A percentile compares a stretch with the other conserved stretches of the same genome.
phyloP scores from a whole-genome alignment of 2,329 filamentous ascomycete genomes.

The Epichloe brachyelytri region DNA sequence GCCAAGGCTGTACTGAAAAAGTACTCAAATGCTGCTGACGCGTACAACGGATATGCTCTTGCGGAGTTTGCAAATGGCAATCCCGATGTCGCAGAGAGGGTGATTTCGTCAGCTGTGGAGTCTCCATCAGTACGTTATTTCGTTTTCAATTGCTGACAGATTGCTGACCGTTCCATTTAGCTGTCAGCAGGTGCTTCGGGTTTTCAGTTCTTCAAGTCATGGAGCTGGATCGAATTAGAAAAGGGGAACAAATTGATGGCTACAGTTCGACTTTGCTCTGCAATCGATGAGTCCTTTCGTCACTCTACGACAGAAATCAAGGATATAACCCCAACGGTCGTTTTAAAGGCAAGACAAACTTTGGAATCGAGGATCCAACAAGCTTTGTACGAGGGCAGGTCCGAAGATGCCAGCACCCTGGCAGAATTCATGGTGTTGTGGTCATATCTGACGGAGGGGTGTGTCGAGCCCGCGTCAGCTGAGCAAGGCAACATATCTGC shows the following conservation, averaged over 20 bases:
- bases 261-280: constrained; percentile 26
- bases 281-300: constrained; percentile 19
- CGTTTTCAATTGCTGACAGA: not conserved
- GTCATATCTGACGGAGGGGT: constrained; percentile 44
- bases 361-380: constrained; percentile 43
- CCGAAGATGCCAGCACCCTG: constrained; percentile 37
- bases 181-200: constrained; percentile 10
- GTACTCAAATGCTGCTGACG: constrained; percentile 44
- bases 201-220: constrained; percentile 42
- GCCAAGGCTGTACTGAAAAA: constrained; percentile 64
- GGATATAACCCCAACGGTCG: constrained; percentile 19
- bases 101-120: constrained; percentile 52
- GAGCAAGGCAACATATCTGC: constrained; percentile 43
- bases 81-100: constrained; percentile 42
- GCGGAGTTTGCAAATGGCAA: constrained; percentile 53
- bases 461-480: constrained; percentile 29
- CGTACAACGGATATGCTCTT: constrained; percentile 72
- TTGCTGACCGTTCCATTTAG: constrained; percentile 8
- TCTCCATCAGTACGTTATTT: constrained; percentile 18
- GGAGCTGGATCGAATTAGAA: constrained; percentile 55
- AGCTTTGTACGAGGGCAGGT: constrained; percentile 36
- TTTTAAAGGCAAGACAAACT: constrained; percentile 41
- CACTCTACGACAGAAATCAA: constrained; percentile 5
- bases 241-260: constrained; percentile 21
- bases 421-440: constrained; percentile 53